A percentile compares a stretch with the other conserved stretches of the same genome.
Conservation (phyloP, 306 rosid species). For the Boehmeria nivea region DNA sequence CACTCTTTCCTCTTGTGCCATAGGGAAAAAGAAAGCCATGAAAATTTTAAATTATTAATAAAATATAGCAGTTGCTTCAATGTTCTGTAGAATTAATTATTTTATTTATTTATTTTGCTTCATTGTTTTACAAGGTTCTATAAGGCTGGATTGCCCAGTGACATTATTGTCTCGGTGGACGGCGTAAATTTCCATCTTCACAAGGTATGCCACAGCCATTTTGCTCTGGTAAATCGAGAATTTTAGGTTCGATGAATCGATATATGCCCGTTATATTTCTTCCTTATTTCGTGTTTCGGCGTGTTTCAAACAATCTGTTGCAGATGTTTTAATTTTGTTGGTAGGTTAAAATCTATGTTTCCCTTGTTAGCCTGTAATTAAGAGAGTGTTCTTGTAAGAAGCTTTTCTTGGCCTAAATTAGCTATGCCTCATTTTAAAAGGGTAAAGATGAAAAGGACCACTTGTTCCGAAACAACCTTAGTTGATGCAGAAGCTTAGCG, state of each 20-base stretch:
- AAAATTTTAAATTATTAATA: no score
- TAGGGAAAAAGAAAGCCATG: neutral
- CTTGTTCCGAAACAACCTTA: no score
- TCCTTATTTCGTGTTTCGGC: no score
- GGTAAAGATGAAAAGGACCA: neutral
- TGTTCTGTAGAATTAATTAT: no score
- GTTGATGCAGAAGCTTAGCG: neutral
- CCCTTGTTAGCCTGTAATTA: no score
- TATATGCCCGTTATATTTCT: neutral
- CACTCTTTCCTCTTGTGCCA: neutral
- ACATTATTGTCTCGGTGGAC: conserved; percentile 52
- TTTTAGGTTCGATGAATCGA: neutral
- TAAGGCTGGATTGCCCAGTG: conserved; percentile 65
- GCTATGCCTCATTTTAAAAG: no score
- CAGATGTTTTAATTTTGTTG: no score
- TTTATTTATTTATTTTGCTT: conserved; percentile 4
- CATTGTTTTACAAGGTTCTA: conserved; percentile 50
- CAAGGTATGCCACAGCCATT: conserved; percentile 40
- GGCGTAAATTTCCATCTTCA: conserved; percentile 73
- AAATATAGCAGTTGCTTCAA: no score
- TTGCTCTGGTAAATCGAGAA: neutral
- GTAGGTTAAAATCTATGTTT: no score
- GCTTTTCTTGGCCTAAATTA: no score
- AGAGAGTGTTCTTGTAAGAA: neutral
- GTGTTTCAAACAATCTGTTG: no score